phyloP scores from a whole-genome alignment of 2,329 filamentous ascomycete genomes.

The Zymoseptoria tritici region DNA sequence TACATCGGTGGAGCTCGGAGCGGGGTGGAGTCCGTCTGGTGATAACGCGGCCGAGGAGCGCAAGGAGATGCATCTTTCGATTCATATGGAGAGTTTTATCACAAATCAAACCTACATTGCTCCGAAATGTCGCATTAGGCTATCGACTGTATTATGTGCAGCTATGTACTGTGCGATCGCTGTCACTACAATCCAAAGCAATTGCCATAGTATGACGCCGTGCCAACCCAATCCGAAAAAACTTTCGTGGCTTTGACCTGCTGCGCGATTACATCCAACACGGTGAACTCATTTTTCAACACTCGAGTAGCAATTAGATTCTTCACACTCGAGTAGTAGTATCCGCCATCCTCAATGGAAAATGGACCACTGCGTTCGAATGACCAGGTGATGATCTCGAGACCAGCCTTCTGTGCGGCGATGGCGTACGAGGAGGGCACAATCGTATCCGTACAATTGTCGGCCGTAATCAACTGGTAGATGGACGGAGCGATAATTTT shows the following conservation, averaged over 20 bases:
- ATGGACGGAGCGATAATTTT: conserved; percentile 57
- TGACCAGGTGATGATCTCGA: conserved; percentile 62
- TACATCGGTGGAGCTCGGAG: background rate
- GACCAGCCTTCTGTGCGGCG: conserved; percentile 51
- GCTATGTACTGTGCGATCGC: background rate
- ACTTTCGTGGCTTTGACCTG: conserved; percentile 55
- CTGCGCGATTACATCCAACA: conserved; percentile 57
- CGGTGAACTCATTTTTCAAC: conserved; percentile 54
- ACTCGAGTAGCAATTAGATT: too few relatives aligned
- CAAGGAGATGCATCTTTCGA: too few relatives aligned
- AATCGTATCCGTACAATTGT: conserved; percentile 44
- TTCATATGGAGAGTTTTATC: too few relatives aligned
- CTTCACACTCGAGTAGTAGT: conserved; percentile 47
- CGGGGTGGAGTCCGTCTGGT: too few relatives aligned
- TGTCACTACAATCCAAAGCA: conserved; percentile 45
- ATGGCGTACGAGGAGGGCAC: conserved; percentile 57
- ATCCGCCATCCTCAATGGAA: conserved; percentile 45
- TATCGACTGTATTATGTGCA: too few relatives aligned
- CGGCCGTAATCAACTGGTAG: conserved; percentile 51
- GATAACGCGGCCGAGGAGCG: too few relatives aligned
- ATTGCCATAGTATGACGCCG: conserved; percentile 64
- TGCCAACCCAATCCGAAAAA: conserved; percentile 64
- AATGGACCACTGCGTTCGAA: conserved; percentile 59
- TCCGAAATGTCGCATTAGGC: background rate
- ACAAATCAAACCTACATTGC: background rate